Conservation (phyloP, 768 basidiomycete genomes). For the Mrakia frigida region DNA sequence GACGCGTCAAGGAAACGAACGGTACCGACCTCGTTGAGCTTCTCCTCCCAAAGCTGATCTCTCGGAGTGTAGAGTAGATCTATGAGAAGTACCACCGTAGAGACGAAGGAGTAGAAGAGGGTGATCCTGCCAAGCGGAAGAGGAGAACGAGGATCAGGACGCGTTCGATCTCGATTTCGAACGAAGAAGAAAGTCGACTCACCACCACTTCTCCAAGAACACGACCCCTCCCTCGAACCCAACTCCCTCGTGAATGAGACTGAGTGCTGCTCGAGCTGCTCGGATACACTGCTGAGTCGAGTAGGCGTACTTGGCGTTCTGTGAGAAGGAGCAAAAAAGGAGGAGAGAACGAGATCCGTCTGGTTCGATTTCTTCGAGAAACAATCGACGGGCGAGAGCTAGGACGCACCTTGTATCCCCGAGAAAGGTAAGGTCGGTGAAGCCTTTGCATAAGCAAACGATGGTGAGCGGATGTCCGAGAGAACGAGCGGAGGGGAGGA, state of each 20-base stretch:
- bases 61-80: conserved; percentile 26
- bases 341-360: conserved; percentile 5
- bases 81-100: conserved; percentile 23
- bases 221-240: conserved; percentile 26
- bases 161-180: background rate
- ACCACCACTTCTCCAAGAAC: conserved; percentile 46
- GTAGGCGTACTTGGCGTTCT: conserved; percentile 41
- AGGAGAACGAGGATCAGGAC: background rate
- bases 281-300: conserved; percentile 45
- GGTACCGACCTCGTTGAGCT: conserved; percentile 4
- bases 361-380: background rate
- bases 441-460: conserved; percentile 30
- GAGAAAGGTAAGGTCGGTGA: conserved; percentile 44
- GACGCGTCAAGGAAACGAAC: background rate
- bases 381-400: background rate
- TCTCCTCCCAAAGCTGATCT: conserved; percentile 24
- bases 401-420: conserved; percentile 40
- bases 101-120: conserved; percentile 26
- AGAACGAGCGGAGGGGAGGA: background rate
- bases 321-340: background rate
- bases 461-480: background rate
- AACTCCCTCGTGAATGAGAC: conserved; percentile 40
- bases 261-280: conserved; percentile 44
- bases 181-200: conserved; percentile 1
- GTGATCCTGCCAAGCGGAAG: conserved; percentile 9